Evolutionary conservation across 208 protist species (phyloP).

Genomic region (Acanthamoeba royreba): DNA sequence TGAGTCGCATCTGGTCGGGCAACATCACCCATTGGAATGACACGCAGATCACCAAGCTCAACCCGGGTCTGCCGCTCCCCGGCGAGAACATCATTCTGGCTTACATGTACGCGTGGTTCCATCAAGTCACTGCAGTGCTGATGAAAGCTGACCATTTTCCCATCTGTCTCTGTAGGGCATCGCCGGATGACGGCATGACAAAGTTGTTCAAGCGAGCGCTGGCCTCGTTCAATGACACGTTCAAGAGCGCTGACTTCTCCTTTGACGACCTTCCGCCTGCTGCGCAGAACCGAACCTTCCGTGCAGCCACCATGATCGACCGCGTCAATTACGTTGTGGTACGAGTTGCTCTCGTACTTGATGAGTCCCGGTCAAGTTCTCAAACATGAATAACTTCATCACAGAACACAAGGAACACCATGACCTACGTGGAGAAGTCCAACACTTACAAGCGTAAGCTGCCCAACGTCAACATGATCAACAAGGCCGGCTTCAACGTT

Average conservation of each 20-base stretch:
- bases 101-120: neutral
- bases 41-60: neutral
- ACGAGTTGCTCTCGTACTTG: neutral
- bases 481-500: neutral
- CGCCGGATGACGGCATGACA: neutral
- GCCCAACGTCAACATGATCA: neutral
- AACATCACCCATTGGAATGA: neutral
- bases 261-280: neutral
- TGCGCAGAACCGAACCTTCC: neutral
- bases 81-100: neutral
- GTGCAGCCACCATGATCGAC: neutral
- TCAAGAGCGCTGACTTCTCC: conserved; percentile 1
- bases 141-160: neutral
- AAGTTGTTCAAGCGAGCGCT: neutral
- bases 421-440: neutral
- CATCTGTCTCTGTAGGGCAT: neutral
- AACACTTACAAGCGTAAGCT: conserved; percentile 34
- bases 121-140: neutral
- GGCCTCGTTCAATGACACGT: neutral
- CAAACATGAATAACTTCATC: neutral
- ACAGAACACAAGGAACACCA: neutral
- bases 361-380: neutral
- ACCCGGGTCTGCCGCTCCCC: neutral
- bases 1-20: neutral
- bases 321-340: neutral